These are phyloP conservation scores for Furcasterigmium sp. DNA, from an alignment of 2,329 filamentous ascomycete genomes.

Conservation along the genomic window DNA sequence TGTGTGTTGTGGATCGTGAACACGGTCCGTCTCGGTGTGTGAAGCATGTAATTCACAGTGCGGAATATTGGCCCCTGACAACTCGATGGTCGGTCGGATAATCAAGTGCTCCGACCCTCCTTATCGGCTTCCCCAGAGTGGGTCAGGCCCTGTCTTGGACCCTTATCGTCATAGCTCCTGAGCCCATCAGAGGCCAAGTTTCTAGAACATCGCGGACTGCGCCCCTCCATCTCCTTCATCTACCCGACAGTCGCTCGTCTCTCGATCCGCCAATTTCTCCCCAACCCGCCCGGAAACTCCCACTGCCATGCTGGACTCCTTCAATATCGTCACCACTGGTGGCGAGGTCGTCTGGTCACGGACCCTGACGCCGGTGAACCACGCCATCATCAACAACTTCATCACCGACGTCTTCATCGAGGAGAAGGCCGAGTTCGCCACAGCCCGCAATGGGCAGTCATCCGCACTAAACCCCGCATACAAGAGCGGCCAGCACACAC, in stretches of 20 bases:
- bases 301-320: slow-evolving; percentile 79
- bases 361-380: slow-evolving; percentile 73
- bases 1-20: no score
- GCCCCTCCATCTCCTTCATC: not conserved
- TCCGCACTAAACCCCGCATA: slow-evolving; percentile 67
- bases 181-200: not conserved
- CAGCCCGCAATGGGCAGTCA: slow-evolving; percentile 54
- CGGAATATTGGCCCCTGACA: no score
- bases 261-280: not conserved
- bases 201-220: not conserved
- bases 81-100: no score
- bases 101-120: not conserved
- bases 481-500: slow-evolving; percentile 85
- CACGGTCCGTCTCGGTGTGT: no score
- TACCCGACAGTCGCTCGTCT: not conserved
- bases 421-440: slow-evolving; percentile 66
- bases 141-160: not conserved
- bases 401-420: slow-evolving; percentile 98
- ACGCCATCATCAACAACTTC: slow-evolving; percentile 85
- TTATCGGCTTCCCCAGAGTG: slow-evolving; percentile 1
- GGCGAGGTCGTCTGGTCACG: slow-evolving; percentile 97
- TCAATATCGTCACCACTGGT: slow-evolving; percentile 93
- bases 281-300: not conserved
- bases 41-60: no score
- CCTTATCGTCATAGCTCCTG: slow-evolving; percentile 1